Percentiles rank a stretch among this genome's conserved stretches.
phyloP scores from a whole-genome alignment of 2,329 filamentous ascomycete genomes.

The Ceratocystis lukuohia region DNA sequence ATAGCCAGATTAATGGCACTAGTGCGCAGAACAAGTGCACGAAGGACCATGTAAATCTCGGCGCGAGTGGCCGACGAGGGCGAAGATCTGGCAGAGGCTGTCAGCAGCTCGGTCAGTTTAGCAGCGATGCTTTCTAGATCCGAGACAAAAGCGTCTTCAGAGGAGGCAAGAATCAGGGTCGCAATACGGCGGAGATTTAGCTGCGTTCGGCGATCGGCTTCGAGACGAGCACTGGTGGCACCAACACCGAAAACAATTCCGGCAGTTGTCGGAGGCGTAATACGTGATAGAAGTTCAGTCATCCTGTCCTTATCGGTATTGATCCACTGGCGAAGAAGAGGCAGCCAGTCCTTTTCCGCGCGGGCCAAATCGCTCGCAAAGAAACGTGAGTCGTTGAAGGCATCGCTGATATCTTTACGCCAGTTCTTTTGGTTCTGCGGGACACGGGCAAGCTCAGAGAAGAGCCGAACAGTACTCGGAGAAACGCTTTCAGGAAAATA shows the following conservation, averaged over 20 bases:
- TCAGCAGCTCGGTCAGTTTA: constrained; percentile 74
- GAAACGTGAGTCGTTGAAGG: constrained; percentile 80
- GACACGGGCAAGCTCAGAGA: constrained; percentile 65
- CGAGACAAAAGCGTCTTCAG: constrained; percentile 64
- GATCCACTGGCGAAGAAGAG: constrained; percentile 71
- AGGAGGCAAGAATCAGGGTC: constrained; percentile 62
- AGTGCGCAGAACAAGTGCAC: constrained; percentile 66
- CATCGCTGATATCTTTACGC: constrained; percentile 85
- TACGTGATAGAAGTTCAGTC: constrained; percentile 61
- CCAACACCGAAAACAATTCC: constrained; percentile 98
- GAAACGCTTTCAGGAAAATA: constrained; percentile 77
- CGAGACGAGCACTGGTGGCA: constrained; percentile 80
- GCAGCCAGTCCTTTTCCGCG: constrained; percentile 64
- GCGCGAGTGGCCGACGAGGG: constrained; percentile 80
- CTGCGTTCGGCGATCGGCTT: constrained; percentile 87
- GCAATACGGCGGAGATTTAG: constrained; percentile 75
- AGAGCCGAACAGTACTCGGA: constrained; percentile 52
- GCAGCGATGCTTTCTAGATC: constrained; percentile 63
- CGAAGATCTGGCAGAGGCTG: constrained; percentile 73
- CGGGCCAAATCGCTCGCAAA: constrained; percentile 57
- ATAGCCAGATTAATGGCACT: constrained; percentile 67
- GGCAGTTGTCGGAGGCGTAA: constrained; percentile 76
- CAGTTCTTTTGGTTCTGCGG: constrained; percentile 74
- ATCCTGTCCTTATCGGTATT: constrained; percentile 79
- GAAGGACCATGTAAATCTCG: constrained; percentile 78